Conservation (phyloP, 495 filamentous ascomycete genomes). For the Xylaria venustula region DNA sequence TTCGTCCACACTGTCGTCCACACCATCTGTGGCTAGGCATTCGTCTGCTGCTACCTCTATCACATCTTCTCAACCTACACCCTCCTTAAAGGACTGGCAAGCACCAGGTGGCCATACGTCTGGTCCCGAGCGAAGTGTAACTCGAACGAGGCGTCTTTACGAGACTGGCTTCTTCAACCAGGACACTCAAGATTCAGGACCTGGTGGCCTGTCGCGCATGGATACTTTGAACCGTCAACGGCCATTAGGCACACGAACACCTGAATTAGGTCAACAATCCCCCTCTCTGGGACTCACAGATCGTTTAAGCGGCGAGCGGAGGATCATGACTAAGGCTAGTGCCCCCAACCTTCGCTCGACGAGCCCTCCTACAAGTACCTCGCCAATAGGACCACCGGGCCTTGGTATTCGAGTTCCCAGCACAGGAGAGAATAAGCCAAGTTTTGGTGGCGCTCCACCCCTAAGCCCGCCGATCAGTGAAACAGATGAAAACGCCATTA, state of each 20-base stretch:
- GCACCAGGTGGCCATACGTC: conserved; percentile 35
- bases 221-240: conserved; percentile 68
- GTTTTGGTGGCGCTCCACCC: conserved; percentile 56
- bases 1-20: conserved; percentile 81
- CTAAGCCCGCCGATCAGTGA: conserved; percentile 75
- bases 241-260: conserved; percentile 49
- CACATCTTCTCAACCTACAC: conserved; percentile 64
- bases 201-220: conserved; percentile 69
- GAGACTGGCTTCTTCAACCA: conserved; percentile 79
- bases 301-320: conserved; percentile 32
- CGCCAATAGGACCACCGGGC: conserved; percentile 27
- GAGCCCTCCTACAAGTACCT: conserved; percentile 36
- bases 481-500: conserved; percentile 55
- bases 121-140: conserved; percentile 50
- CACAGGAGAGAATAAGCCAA: conserved; percentile 38
- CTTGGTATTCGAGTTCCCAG: conserved; percentile 29
- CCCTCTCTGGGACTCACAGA: conserved; percentile 36
- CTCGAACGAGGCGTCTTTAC: conserved; percentile 76
- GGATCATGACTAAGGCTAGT: conserved; percentile 43
- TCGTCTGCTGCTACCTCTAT: conserved; percentile 94
- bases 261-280: conserved; percentile 36
- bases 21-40: conserved; percentile 62
- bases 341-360: conserved; percentile 47
- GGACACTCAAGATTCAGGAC: conserved; percentile 77
- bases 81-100: conserved; percentile 47